Percentiles rank a stretch among this genome's conserved stretches.
These are phyloP conservation scores for Metroxylon sagu DNA, from an alignment of 176 grass and related monocot genomes.

Conservation along the genomic window DNA sequence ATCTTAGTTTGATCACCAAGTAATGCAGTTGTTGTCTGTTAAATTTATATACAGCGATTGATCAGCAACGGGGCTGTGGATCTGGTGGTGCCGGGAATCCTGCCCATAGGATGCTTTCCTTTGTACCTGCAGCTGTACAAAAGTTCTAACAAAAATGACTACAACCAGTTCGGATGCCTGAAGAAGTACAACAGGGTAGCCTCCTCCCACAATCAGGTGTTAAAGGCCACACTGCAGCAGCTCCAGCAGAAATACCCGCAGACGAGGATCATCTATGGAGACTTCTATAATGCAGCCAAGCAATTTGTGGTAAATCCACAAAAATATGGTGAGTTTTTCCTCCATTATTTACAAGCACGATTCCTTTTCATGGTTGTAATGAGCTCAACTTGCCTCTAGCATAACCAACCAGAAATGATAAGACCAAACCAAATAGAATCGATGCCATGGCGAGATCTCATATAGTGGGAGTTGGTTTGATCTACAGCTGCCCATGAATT, in stretches of 20 bases:
- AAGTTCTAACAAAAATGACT: constrained; percentile 23
- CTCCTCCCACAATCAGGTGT: constrained; percentile 58
- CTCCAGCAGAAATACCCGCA: constrained; percentile 36
- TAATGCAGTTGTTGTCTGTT: too few species aligned
- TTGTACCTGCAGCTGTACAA: constrained; percentile 54
- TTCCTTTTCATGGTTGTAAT: too few species aligned
- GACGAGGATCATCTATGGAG: constrained; percentile 51
- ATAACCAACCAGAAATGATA: too few species aligned
- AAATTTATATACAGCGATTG: constrained; percentile 15
- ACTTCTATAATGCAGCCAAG: constrained; percentile 57
- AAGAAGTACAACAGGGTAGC: constrained; percentile 54
- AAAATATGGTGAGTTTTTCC: constrained; percentile 48
- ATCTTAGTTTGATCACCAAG: too few species aligned
- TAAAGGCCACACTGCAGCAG: constrained; percentile 34
- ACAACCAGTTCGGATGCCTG: constrained; percentile 56
- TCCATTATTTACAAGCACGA: too few species aligned
- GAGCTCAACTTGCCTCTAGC: too few species aligned
- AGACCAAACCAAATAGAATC: too few species aligned
- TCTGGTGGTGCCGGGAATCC: constrained; percentile 56
- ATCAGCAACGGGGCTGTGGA: constrained; percentile 51
- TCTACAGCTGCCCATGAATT: too few species aligned
- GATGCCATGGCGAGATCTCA: too few species aligned
- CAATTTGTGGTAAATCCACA: constrained; percentile 44
- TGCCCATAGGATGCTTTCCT: constrained; percentile 75
- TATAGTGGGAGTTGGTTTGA: too few species aligned